phyloP scores from a whole-genome alignment of 176 grass and related monocot species.

The Thinopyrum elongatum region DNA sequence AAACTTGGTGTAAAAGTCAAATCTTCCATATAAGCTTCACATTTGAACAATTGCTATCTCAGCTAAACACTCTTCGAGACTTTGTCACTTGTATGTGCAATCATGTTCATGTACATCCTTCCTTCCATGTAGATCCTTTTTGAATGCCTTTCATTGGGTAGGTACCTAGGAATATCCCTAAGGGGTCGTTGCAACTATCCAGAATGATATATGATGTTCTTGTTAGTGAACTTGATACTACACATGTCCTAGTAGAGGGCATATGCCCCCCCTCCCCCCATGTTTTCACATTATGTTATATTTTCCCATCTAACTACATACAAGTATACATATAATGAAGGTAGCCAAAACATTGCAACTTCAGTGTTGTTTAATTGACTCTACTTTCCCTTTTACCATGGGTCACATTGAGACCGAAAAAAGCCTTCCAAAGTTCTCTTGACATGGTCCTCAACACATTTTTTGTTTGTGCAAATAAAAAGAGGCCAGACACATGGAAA shows the following conservation, averaged over 20 bases:
- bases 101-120: too few species aligned
- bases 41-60: too few species aligned
- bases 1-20: too few species aligned
- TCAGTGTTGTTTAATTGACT: neutral
- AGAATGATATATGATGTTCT: neutral
- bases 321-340: neutral
- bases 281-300: neutral
- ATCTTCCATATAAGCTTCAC: too few species aligned
- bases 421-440: neutral
- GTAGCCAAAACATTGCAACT: neutral
- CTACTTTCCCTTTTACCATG: neutral
- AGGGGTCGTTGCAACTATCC: neutral
- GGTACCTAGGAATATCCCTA: neutral
- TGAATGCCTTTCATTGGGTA: too few species aligned
- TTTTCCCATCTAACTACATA: neutral
- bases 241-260: neutral
- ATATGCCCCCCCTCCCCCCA: neutral
- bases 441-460: neutral
- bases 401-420: neutral
- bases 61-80: too few species aligned
- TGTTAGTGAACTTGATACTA: neutral
- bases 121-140: too few species aligned
- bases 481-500: neutral
- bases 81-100: too few species aligned
- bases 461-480: neutral